These are phyloP conservation scores for Deinandra increscens DNA, from an alignment of 129 eudicot genomes.

Conservation along the genomic window DNA sequence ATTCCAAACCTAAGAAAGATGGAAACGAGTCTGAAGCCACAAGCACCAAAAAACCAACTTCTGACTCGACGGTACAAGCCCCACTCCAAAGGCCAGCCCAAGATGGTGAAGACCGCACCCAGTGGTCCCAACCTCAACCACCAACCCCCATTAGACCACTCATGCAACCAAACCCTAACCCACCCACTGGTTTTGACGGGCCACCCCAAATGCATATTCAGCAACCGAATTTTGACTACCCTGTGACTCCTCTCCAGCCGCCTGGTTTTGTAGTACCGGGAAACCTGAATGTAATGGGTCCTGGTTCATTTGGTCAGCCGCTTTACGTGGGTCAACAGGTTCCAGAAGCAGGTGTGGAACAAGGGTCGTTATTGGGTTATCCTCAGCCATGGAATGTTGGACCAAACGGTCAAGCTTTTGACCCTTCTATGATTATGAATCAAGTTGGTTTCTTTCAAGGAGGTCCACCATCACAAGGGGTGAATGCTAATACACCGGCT, in stretches of 20 bases:
- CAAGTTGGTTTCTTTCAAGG: conserved; percentile 49
- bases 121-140: too few relatives aligned
- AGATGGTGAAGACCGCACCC: too few relatives aligned
- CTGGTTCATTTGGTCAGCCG: conserved; percentile 63
- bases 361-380: conserved; percentile 52
- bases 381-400: conserved; percentile 50
- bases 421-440: conserved; percentile 37
- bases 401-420: conserved; percentile 44
- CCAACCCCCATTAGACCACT: too few relatives aligned
- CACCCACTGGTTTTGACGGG: too few relatives aligned
- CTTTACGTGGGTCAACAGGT: conserved; percentile 41
- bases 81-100: too few relatives aligned
- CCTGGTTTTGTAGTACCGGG: conserved; percentile 44
- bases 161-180: too few relatives aligned
- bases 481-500: conserved; percentile 31
- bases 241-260: conserved; percentile 27
- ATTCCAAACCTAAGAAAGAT: too few relatives aligned
- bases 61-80: too few relatives aligned
- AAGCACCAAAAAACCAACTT: too few relatives aligned
- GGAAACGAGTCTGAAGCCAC: too few relatives aligned
- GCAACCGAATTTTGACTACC: too few relatives aligned
- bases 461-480: conserved; percentile 24
- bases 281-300: conserved; percentile 42
- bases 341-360: conserved; percentile 52
- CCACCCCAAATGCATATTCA: too few relatives aligned